These are phyloP conservation scores for Cystobasidium tubakii DNA, from an alignment of 768 basidiomycete genomes.

Conservation along the genomic window DNA sequence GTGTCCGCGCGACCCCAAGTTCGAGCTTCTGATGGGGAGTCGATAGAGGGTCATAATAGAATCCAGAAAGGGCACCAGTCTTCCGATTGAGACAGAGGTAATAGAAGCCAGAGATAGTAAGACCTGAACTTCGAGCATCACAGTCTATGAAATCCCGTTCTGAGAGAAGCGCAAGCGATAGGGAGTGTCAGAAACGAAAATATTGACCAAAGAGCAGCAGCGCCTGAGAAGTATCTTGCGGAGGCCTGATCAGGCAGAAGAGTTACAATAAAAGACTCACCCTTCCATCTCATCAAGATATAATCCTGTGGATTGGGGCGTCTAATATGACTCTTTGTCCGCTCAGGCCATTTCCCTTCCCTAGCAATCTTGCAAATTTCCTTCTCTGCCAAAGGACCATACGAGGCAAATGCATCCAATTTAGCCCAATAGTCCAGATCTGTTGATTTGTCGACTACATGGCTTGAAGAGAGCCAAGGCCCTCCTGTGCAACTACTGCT, in stretches of 20 bases:
- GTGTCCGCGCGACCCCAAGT: constrained; percentile 13
- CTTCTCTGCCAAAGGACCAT: constrained; percentile 16
- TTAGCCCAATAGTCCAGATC: constrained; percentile 43
- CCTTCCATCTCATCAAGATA: constrained; percentile 44
- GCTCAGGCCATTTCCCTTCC: constrained; percentile 37
- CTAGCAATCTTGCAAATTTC: constrained; percentile 32
- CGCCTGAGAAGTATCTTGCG: neutral
- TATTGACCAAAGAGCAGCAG: neutral
- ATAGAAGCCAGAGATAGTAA: constrained; percentile 44
- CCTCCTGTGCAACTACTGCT: constrained; percentile 7
- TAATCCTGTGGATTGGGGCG: constrained; percentile 37
- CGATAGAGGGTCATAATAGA: constrained; percentile 37
- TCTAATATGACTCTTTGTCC: constrained; percentile 4
- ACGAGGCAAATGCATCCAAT: constrained; percentile 41
- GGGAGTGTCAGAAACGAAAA: neutral
- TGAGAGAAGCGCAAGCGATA: neutral
- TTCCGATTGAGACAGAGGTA: constrained; percentile 37
- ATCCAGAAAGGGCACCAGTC: constrained; percentile 41
- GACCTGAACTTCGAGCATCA: constrained; percentile 29
- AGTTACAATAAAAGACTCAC: constrained; percentile 41
- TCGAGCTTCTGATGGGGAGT: constrained; percentile 35
- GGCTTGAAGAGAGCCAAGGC: constrained; percentile 1
- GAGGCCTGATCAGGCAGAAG: neutral
- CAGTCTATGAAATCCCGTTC: constrained; percentile 34
- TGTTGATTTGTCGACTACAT: constrained; percentile 20